A percentile compares a stretch with the other conserved stretches of the same genome.
phyloP scores from a whole-genome alignment of 2,329 filamentous ascomycete genomes.

The Sclerotinia subarctica region DNA sequence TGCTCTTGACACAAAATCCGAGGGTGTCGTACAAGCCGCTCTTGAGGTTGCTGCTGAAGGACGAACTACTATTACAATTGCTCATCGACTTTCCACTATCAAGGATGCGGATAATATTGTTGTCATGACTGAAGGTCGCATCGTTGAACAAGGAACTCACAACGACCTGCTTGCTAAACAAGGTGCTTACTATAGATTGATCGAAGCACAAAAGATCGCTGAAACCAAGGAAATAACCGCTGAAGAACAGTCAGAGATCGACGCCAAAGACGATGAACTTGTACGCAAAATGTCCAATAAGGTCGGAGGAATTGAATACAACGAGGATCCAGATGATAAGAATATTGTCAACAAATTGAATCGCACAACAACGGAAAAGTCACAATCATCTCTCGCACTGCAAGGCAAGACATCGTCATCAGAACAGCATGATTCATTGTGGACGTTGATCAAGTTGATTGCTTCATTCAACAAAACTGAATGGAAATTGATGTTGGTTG shows the following conservation, averaged over 20 bases:
- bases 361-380: conserved; percentile 54
- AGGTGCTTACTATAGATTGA: conserved; percentile 78
- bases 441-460: conserved; percentile 75
- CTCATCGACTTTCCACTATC: conserved; percentile 92
- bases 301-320: conserved; percentile 41
- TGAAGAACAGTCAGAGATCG: conserved; percentile 51
- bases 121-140: conserved; percentile 80
- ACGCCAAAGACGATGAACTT: conserved; percentile 50
- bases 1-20: conserved; percentile 88
- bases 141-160: conserved; percentile 90
- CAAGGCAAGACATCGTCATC: conserved; percentile 51
- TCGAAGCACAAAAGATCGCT: conserved; percentile 82
- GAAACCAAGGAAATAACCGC: conserved; percentile 53
- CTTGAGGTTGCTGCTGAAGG: conserved; percentile 82
- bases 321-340: conserved; percentile 59
- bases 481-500: conserved; percentile 67
- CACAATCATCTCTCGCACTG: conserved; percentile 68
- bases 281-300: conserved; percentile 47
- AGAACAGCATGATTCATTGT: conserved; percentile 62
- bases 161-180: conserved; percentile 67
- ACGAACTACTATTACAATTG: conserved; percentile 92
- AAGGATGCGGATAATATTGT: conserved; percentile 94
- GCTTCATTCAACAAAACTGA: conserved; percentile 75
- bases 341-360: conserved; percentile 56
- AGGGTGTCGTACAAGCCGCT: conserved; percentile 90